Evolutionary conservation across 176 grass and related monocot genomes (phyloP).

Genomic region (Dendrocalamus sinicus): DNA sequence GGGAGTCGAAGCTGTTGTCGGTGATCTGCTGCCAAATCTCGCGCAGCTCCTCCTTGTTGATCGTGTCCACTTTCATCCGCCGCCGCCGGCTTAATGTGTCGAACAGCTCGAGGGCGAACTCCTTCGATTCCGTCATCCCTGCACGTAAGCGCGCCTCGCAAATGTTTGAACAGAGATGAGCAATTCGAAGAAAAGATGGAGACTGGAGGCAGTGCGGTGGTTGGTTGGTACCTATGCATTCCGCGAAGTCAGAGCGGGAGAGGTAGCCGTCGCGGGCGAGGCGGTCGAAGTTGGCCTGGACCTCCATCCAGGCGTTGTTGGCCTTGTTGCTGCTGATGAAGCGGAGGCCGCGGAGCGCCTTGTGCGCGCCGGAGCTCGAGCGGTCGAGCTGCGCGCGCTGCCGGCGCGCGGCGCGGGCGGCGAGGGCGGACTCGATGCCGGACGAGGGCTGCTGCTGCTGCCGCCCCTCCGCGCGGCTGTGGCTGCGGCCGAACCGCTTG

Average conservation of each 20-base stretch:
- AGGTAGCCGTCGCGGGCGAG: slow-evolving; percentile 76
- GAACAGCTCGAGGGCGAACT: slow-evolving; percentile 96
- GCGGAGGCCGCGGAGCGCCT: slow-evolving; percentile 82
- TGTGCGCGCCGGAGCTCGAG: slow-evolving; percentile 70
- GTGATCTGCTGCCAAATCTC: slow-evolving; percentile 97
- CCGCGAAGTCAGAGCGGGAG: slow-evolving; percentile 83
- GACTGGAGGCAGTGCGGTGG: neutral
- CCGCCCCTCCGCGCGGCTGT: slow-evolving; percentile 43
- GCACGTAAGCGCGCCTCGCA: neutral
- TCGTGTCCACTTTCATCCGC: slow-evolving; percentile 67
- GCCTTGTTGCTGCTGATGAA: slow-evolving; percentile 91
- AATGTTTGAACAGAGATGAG: neutral
- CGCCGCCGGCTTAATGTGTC: slow-evolving; percentile 87
- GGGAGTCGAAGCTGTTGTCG: slow-evolving; percentile 96
- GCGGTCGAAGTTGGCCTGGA: slow-evolving; percentile 77
- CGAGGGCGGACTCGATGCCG: slow-evolving; percentile 79
- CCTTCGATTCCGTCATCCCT: slow-evolving; percentile 97
- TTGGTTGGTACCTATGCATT: slow-evolving; percentile 77
- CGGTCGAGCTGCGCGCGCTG: slow-evolving; percentile 90
- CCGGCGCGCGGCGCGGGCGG: slow-evolving; percentile 63
- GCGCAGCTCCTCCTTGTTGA: slow-evolving; percentile 87
- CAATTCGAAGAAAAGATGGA: neutral
- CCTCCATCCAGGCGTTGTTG: slow-evolving; percentile 79
- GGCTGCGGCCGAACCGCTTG: slow-evolving; percentile 71
- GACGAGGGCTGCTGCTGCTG: slow-evolving; percentile 27